Evolutionary conservation across 768 basidiomycete genomes (phyloP), one percentile per base, ranked within the genome.

Genomic region (Amanita inopinata): DNA sequence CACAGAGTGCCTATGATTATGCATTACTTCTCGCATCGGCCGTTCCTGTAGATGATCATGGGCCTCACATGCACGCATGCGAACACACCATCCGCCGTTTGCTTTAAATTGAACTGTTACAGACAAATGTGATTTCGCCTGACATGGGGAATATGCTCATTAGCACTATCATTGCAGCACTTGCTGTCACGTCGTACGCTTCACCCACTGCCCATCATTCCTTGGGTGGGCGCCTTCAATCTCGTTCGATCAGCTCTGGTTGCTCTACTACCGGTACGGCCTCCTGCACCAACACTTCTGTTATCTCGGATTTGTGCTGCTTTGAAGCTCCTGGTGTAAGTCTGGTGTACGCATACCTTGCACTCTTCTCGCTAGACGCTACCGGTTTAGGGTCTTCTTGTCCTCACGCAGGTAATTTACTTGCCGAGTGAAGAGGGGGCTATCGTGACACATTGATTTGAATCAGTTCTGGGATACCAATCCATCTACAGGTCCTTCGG

Each of bases 251-350:
- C 25, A 43, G 42, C 23, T 75, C 79, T 1, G 65, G 74, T n/a
- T 83, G 80, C 51, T 64, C 73, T 1, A 64, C 69, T 0, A 60
- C 61, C 31, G 70, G 73, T 1, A 51, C 63, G 3, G 53, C 58
- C 15, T 83, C 80, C 20, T 83, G 82, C 58, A 67, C 70, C 38
- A 74, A 72, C 47, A 64, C 68, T 1, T 59, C 73, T 0, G 42
- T 57, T 0, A 64, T 70, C 34, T 58, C 42, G 14, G 14, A 46
- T 18, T 12, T 30, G 27, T 43, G 42, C 33, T 43, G 42, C 25
- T 43, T 43, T 24, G 42, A 43, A 17, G 27, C n/a, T 28, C 42
- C 42, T 17, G 42, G 42, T 35, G 42, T 43, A 19, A 27, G 42
- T 36, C 27, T 12, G 6, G 12, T 20, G 15, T 15, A 4, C n/a